These are phyloP conservation scores for Telfairia occidentalis DNA, from an alignment of 331 rosid genomes.

Conservation along the genomic window DNA sequence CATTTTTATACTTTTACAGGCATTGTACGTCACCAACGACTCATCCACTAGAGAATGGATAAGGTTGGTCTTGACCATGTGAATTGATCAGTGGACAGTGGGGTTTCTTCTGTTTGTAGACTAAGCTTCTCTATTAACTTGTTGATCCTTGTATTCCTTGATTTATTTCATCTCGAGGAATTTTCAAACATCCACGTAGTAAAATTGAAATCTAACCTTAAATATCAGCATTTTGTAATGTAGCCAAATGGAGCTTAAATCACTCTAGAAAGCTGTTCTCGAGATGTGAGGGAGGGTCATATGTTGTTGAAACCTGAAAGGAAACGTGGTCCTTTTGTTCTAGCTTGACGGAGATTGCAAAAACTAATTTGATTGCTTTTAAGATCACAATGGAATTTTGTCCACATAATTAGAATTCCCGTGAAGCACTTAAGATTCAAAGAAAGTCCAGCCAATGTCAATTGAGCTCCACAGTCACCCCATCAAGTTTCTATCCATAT, in stretches of 20 bases:
- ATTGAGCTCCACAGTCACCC: neutral
- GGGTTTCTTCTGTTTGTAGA: neutral
- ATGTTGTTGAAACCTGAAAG: too few relatives aligned
- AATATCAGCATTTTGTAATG: too few relatives aligned
- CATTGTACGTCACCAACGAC: neutral
- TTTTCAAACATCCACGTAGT: too few relatives aligned
- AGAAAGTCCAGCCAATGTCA: neutral
- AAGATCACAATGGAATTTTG: neutral
- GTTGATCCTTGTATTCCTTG: too few relatives aligned
- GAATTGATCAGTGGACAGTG: neutral
- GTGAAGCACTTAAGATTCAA: neutral
- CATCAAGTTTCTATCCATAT: neutral
- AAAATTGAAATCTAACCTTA: too few relatives aligned
- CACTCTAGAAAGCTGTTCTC: too few relatives aligned
- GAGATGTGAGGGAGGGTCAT: too few relatives aligned
- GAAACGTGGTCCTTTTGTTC: too few relatives aligned
- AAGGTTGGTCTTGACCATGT: neutral
- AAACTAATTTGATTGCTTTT: too few relatives aligned
- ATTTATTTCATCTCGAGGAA: too few relatives aligned
- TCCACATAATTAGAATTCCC: neutral
- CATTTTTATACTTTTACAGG: neutral
- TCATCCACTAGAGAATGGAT: neutral
- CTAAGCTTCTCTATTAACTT: neutral
- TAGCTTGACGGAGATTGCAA: neutral
- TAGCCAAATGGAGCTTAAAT: too few relatives aligned